Percentiles rank a stretch among this genome's conserved stretches.
Conservation (phyloP, 2,329 filamentous ascomycete genomes). For the Parascedosporium putredinis region DNA sequence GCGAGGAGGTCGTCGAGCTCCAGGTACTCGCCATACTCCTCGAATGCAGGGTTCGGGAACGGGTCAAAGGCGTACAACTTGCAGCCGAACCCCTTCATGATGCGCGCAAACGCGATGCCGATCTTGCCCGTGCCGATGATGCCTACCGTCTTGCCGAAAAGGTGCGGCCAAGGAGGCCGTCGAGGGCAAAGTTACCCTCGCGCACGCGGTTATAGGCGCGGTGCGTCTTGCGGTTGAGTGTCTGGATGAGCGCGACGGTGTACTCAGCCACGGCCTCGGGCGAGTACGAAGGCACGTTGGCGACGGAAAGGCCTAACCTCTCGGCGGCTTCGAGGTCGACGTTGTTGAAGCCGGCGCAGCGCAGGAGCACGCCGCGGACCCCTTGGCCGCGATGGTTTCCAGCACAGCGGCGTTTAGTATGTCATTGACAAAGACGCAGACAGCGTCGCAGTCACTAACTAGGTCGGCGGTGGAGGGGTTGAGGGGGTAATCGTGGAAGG, state of each 20-base stretch:
- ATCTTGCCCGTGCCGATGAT: constrained; percentile 57
- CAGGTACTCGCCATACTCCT: constrained; percentile 38
- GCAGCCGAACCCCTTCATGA: constrained; percentile 57
- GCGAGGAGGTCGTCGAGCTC: constrained; percentile 43
- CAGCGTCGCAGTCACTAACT: constrained; percentile 39
- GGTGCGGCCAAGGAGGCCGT: constrained; percentile 53
- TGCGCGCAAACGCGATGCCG: constrained; percentile 49
- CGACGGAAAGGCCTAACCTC: constrained; percentile 46
- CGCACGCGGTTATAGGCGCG: constrained; percentile 58
- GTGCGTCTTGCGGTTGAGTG: constrained; percentile 57
- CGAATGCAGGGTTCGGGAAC: constrained; percentile 37
- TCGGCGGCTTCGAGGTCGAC: constrained; percentile 49
- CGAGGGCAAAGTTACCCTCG: constrained; percentile 57
- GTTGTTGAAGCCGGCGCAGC: constrained; percentile 60
- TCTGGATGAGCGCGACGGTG: constrained; percentile 55
- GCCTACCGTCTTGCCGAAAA: constrained; percentile 56
- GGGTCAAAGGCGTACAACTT: constrained; percentile 51
- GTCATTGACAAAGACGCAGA: constrained; percentile 64
- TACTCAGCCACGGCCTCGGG: constrained; percentile 63
- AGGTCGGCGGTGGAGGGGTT: constrained; percentile 44
- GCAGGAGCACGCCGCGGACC: constrained; percentile 51
- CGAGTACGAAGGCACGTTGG: constrained; percentile 58
- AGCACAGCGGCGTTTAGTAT: constrained; percentile 40
- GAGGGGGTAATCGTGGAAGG: constrained; percentile 49
- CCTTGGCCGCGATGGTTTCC: constrained; percentile 32